phyloP scores from a whole-genome alignment of 169 alveolate species.

The Amoebophrya sp. region DNA sequence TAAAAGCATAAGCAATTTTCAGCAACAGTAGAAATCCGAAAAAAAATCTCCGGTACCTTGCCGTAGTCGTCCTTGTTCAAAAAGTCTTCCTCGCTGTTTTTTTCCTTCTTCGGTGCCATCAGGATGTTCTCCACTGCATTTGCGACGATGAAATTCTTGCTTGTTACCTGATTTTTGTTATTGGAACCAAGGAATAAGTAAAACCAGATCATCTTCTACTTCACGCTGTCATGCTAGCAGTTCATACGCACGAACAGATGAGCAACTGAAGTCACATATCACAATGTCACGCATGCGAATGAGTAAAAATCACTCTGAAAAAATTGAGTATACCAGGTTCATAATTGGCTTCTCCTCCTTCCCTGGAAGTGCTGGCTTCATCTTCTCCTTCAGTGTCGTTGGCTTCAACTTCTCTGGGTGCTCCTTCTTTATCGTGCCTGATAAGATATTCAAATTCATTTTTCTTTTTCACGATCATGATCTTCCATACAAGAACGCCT shows the following conservation, averaged over 20 bases:
- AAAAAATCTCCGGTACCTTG: background rate
- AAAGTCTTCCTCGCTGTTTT: background rate
- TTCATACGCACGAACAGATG: too few relatives aligned
- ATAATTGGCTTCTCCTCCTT: slow-evolving; percentile 12
- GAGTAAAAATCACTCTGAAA: too few relatives aligned
- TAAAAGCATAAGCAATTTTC: too few relatives aligned
- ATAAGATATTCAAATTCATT: too few relatives aligned
- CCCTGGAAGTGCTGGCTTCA: background rate
- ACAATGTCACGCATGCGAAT: too few relatives aligned
- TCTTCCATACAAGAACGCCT: too few relatives aligned
- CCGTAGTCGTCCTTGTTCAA: slow-evolving; percentile 4
- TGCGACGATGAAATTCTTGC: slow-evolving; percentile 1
- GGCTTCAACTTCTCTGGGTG: background rate
- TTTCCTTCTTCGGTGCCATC: background rate
- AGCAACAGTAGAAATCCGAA: too few relatives aligned
- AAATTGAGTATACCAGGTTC: slow-evolving; percentile 24
- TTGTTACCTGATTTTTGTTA: slow-evolving; percentile 20
- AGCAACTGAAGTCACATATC: too few relatives aligned
- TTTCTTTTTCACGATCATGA: too few relatives aligned
- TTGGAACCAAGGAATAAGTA: too few relatives aligned
- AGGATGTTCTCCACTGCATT: slow-evolving; percentile 1
- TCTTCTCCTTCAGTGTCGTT: background rate
- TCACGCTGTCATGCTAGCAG: too few relatives aligned
- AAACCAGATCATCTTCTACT: too few relatives aligned
- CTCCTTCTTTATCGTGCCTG: slow-evolving; percentile 7